These are phyloP conservation scores for Salvia rosmarinus DNA, from an alignment of 257 asterid species.

Conservation along the genomic window DNA sequence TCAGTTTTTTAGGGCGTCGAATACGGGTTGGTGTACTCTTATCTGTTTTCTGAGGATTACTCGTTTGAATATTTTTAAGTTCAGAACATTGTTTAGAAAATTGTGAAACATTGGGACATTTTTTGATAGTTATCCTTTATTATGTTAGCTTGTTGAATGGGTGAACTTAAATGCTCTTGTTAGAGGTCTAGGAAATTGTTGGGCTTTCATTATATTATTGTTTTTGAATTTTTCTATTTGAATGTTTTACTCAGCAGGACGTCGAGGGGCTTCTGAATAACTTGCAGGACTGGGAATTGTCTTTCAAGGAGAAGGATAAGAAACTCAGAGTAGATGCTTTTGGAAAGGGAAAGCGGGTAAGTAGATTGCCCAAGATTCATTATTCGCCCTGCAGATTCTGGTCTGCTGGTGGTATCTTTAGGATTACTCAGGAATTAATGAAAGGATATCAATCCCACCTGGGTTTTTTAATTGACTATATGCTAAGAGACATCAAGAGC, in stretches of 20 bases:
- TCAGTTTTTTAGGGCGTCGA: neutral
- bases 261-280: slow-evolving; percentile 78
- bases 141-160: neutral
- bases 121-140: neutral
- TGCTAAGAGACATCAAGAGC: neutral
- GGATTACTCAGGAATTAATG: neutral
- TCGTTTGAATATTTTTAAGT: neutral
- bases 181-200: slow-evolving; percentile 4
- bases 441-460: neutral
- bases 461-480: neutral
- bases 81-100: neutral
- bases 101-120: neutral
- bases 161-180: slow-evolving; percentile 16
- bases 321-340: slow-evolving; percentile 61
- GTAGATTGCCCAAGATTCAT: slow-evolving; percentile 12
- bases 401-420: neutral
- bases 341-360: slow-evolving; percentile 60
- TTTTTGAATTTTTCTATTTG: slow-evolving; percentile 29
- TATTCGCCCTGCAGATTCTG: neutral
- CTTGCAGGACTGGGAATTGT: slow-evolving; percentile 90
- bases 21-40: neutral
- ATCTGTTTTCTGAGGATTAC: slow-evolving; percentile 8
- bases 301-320: slow-evolving; percentile 75
- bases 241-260: slow-evolving; percentile 53
- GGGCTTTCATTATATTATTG: neutral